Conservation (phyloP, 2,329 filamentous ascomycete genomes). For the Cryoendolithus antarcticus region DNA sequence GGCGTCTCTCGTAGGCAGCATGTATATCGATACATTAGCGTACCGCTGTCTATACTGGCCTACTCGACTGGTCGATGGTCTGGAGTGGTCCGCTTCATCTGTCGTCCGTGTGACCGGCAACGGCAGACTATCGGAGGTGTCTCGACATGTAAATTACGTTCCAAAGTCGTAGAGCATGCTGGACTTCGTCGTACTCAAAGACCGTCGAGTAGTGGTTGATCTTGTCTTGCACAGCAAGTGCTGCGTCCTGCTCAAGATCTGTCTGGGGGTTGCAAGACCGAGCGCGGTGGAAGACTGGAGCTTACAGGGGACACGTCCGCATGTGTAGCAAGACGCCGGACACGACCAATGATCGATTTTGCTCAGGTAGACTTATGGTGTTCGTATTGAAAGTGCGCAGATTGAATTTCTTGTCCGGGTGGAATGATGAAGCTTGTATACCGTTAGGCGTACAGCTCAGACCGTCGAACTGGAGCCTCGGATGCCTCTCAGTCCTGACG, state of each 20-base stretch:
- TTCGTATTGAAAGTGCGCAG: neutral
- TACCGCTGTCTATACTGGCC: no score
- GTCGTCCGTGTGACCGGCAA: no score
- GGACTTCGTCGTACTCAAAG: conserved; percentile 8
- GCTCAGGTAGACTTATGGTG: neutral
- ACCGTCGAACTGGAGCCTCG: neutral
- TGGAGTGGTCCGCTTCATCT: no score
- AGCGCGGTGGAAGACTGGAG: conserved; percentile 7
- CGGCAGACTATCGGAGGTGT: neutral
- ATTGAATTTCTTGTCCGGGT: neutral
- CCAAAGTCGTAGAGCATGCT: conserved; percentile 4
- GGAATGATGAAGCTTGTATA: neutral
- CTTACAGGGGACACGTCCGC: neutral
- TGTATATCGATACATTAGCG: no score
- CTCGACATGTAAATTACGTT: conserved; percentile 8
- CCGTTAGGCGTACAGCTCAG: neutral
- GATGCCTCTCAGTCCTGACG: neutral
- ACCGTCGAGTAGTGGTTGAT: conserved; percentile 5
- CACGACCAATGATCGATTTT: neutral
- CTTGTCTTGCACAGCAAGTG: conserved; percentile 5
- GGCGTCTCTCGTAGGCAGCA: no score
- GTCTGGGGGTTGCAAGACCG: conserved; percentile 5
- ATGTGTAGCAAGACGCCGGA: neutral
- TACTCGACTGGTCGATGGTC: no score
- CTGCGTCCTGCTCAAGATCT: conserved; percentile 8